Conservation (phyloP, 1,284 basidiomycete genomes). For the Leccinum fallax region DNA sequence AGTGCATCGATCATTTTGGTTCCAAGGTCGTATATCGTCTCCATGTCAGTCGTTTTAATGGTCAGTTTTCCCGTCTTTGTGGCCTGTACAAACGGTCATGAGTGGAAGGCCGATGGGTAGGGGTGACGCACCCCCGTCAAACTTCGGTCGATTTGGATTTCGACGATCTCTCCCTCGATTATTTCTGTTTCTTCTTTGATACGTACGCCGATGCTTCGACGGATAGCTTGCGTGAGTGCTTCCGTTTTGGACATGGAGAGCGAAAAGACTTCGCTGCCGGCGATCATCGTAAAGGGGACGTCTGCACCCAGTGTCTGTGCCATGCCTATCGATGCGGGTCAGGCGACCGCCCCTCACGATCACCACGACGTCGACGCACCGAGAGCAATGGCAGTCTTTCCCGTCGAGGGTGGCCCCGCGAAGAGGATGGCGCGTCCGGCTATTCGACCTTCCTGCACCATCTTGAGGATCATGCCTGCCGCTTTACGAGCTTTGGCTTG, state of each 20-base stretch:
- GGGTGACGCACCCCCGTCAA: conserved; percentile 84
- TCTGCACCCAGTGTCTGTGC: conserved; percentile 92
- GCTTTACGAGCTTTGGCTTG: conserved; percentile 95
- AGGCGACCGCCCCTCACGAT: not conserved
- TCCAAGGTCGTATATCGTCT: conserved; percentile 98
- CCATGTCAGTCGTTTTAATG: conserved; percentile 99
- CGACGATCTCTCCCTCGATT: conserved; percentile 97
- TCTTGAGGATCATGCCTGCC: conserved; percentile 95
- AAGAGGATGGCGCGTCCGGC: conserved; percentile 95
- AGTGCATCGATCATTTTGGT: conserved; percentile 99
- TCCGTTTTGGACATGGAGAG: conserved; percentile 99
- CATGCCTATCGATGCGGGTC: conserved; percentile 67
- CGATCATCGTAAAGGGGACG: conserved; percentile 97
- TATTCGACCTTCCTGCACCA: conserved; percentile 96
- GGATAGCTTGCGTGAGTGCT: conserved; percentile 94
- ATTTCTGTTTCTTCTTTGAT: conserved; percentile 98
- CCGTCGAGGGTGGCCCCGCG: conserved; percentile 94
- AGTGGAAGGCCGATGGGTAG: conserved; percentile 1
- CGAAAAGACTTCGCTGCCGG: conserved; percentile 96
- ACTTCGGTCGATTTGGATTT: conserved; percentile 97
- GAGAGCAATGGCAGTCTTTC: conserved; percentile 96
- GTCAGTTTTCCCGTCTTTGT: conserved; percentile 98
- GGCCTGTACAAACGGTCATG: conserved; percentile 53
- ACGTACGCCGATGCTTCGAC: conserved; percentile 93
- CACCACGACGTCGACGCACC: conserved; percentile 45